Percentiles rank a stretch among this genome's conserved stretches.
These are phyloP conservation scores for Blastobotrys buckinghamii DNA, from an alignment of 1,139 yeast genomes.

Conservation along the genomic window DNA sequence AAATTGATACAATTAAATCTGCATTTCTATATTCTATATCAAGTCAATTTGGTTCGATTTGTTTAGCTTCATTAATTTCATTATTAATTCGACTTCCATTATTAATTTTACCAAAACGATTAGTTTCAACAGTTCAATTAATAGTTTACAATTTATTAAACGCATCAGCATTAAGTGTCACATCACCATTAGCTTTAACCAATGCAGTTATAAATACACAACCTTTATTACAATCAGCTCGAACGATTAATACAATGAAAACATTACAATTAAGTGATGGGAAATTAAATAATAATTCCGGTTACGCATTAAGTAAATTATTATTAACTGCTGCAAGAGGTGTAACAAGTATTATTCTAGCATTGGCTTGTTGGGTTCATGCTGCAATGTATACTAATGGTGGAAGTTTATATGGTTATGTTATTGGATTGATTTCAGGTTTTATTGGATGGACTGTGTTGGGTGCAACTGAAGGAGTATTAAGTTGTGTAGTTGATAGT, in stretches of 20 bases:
- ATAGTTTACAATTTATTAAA: constrained; percentile 26
- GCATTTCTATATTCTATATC: constrained; percentile 29
- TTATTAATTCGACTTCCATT: constrained; percentile 35
- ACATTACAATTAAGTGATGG: not conserved
- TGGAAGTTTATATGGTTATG: constrained; percentile 36
- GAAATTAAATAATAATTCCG: constrained; percentile 15
- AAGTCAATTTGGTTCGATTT: constrained; percentile 36
- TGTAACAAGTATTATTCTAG: constrained; percentile 34
- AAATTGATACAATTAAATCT: constrained; percentile 23
- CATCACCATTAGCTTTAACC: constrained; percentile 36
- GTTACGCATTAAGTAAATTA: constrained; percentile 36
- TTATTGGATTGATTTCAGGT: constrained; percentile 37
- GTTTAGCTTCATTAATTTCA: constrained; percentile 32
- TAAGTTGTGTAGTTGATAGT: constrained; percentile 38
- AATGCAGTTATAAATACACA: constrained; percentile 34
- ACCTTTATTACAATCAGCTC: constrained; percentile 31
- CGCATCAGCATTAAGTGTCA: constrained; percentile 28
- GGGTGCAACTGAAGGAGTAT: constrained; percentile 40
- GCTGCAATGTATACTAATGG: constrained; percentile 32
- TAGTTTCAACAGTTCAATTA: constrained; percentile 25
- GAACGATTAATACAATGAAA: constrained; percentile 24
- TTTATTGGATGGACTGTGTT: constrained; percentile 40
- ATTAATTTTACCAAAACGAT: constrained; percentile 32
- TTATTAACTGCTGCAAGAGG: constrained; percentile 36
- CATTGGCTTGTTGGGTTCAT: constrained; percentile 38